A percentile compares a stretch with the other conserved stretches of the same genome.
Conservation (phyloP, 2,329 filamentous ascomycete species). For the Aspergillus pseudonomiae region DNA sequence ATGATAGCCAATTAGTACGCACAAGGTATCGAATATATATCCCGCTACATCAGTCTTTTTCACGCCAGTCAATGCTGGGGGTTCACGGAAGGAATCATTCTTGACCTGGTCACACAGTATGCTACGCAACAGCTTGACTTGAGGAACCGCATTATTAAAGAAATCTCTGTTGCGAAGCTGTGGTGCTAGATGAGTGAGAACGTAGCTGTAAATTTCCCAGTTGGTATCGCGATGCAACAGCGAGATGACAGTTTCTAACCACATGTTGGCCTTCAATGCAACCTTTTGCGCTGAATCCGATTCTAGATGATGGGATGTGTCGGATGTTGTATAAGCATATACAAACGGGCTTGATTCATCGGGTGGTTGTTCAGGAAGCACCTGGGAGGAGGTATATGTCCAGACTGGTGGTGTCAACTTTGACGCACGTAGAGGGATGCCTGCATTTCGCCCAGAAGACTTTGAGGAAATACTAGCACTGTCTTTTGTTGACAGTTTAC, state of each 20-base stretch:
- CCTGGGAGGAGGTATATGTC: conserved; percentile 59
- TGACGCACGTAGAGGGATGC: conserved; percentile 34
- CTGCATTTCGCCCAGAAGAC: conserved; percentile 36
- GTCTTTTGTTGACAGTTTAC: conserved; percentile 37
- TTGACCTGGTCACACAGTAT: conserved; percentile 83
- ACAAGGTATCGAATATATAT: conserved; percentile 83
- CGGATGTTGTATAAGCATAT: conserved; percentile 50
- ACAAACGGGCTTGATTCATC: conserved; percentile 53
- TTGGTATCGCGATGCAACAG: conserved; percentile 74
- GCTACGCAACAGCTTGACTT: conserved; percentile 75
- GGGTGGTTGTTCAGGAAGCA: conserved; percentile 58
- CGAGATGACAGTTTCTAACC: conserved; percentile 77
- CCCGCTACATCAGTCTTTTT: conserved; percentile 87
- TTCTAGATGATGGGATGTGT: conserved; percentile 33
- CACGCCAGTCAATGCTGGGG: conserved; percentile 75
- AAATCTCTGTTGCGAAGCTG: conserved; percentile 89
- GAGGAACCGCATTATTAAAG: conserved; percentile 72
- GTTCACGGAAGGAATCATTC: conserved; percentile 75
- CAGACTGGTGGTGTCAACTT: conserved; percentile 54
- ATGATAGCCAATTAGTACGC: conserved; percentile 89
- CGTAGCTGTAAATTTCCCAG: conserved; percentile 93
- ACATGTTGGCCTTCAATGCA: conserved; percentile 64
- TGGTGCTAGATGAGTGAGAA: conserved; percentile 80
- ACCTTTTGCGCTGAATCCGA: conserved; percentile 37
- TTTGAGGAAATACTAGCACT: conserved; percentile 33